Evolutionary conservation across 345 rosid genomes (phyloP), one percentile per base, ranked within the genome.

Genomic region (Brassica carinata): DNA sequence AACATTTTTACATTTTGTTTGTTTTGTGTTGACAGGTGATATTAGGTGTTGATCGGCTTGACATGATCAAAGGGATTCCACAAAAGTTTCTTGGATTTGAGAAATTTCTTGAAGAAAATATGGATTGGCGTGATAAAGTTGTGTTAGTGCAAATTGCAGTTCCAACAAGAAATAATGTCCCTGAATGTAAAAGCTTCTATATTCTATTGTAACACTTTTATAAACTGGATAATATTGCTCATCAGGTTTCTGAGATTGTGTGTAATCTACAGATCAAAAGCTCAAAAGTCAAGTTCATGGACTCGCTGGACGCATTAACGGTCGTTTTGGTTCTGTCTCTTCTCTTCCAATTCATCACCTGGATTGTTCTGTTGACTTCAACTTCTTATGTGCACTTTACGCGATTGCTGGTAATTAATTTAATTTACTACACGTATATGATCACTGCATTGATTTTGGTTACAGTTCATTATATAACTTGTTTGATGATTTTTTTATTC

Each of bases 61-160:
- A 96, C 79, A 96, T 96, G 99, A 96, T 96, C 68, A 96, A 96
- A 84, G 99, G 99, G 75, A 96, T 96, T 84, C 99, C 99, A 14
- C 59, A 92, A 69, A 94, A 94, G 89, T 87, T 89, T 85, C 87
- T 92, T 51, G 98, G 94, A 73, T 94, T 94, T 81, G 98, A 94
- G 82, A 94, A 94, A 69, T 94, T 94, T 85, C 90, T 94, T 0
- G 97, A 94, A 89, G 97, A 94, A 83, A 91, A 94, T 74, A 72
- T 86, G 63, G 4, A 31, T 13, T 94, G 97, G 97, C 97, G 87
- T 36, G 91, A 92, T 33, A 88, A 92, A 86, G 97, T 94, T 86
- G 97, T 92, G 73, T 76, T 94, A 79, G 89, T 94, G 69, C 98
- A 94, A 86, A 94, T 92, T 85, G 98, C 97, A 1, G 98, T 94